These are phyloP conservation scores for Salix exigua DNA, from an alignment of 345 rosid species.

Conservation along the genomic window DNA sequence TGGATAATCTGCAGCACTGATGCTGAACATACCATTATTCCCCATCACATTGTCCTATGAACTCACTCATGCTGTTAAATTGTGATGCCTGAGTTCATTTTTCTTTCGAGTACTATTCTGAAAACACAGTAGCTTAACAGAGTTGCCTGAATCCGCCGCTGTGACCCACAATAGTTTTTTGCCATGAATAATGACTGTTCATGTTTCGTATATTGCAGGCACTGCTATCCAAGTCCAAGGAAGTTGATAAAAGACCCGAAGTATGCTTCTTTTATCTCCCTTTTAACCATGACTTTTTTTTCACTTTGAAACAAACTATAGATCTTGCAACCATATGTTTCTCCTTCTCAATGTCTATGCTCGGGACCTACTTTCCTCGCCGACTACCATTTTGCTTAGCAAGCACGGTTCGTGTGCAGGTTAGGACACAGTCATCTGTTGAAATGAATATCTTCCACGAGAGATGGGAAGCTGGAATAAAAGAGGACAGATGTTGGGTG, in stretches of 20 bases:
- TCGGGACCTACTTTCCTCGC: neutral
- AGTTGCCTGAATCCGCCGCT: neutral
- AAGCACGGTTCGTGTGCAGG: slow-evolving; percentile 35
- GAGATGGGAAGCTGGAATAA: slow-evolving; percentile 66
- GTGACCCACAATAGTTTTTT: neutral
- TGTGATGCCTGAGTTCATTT: neutral
- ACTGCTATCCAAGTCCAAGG: slow-evolving; percentile 22
- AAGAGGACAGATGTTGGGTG: slow-evolving; percentile 73
- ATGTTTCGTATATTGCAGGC: slow-evolving; percentile 37
- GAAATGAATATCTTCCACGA: slow-evolving; percentile 68
- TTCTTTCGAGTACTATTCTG: slow-evolving; percentile 8
- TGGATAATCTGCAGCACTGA: neutral
- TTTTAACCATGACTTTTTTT: neutral
- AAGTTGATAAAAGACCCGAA: slow-evolving; percentile 56
- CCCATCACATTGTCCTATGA: neutral
- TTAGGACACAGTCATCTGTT: slow-evolving; percentile 60
- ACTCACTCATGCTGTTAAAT: slow-evolving; percentile 22
- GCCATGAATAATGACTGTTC: neutral
- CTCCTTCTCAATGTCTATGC: neutral
- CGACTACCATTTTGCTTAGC: neutral
- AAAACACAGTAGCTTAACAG: neutral
- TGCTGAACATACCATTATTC: neutral
- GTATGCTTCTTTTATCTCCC: slow-evolving; percentile 25
- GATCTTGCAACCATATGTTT: neutral
- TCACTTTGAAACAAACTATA: neutral